Evolutionary conservation across 2,329 filamentous ascomycete genomes (phyloP).

Genomic region (Teratosphaeria destructans): DNA sequence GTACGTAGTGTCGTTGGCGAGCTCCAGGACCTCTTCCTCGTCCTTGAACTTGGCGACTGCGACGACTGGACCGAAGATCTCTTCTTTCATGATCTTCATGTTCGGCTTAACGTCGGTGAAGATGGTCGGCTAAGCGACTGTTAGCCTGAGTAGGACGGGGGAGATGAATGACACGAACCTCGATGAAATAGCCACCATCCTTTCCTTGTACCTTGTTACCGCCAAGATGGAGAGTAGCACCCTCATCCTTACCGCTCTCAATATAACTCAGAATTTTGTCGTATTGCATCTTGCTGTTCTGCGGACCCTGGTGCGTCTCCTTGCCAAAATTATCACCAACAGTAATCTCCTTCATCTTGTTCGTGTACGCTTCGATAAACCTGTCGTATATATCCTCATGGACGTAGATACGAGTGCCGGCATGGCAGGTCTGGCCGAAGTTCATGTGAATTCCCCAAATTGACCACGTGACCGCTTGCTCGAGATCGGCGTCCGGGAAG

Average conservation of each 20-base stretch:
- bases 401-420: constrained; percentile 21
- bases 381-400: constrained; percentile 35
- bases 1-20: constrained; percentile 56
- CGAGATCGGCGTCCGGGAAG: constrained; percentile 32
- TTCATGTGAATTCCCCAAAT: constrained; percentile 44
- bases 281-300: constrained; percentile 41
- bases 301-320: constrained; percentile 33
- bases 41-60: constrained; percentile 25
- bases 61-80: constrained; percentile 30
- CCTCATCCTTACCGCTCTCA: background rate
- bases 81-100: constrained; percentile 21
- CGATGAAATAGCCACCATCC: background rate
- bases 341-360: constrained; percentile 8
- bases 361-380: constrained; percentile 32
- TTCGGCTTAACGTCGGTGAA: constrained; percentile 5
- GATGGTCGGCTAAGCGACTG: background rate
- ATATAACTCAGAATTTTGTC: constrained; percentile 22
- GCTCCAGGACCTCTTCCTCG: constrained; percentile 24
- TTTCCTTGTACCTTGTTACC: background rate
- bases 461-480: constrained; percentile 13
- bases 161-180: background rate
- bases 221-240: background rate
- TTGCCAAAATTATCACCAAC: constrained; percentile 15
- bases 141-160: background rate
- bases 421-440: constrained; percentile 13